These are phyloP conservation scores for Ustilago xerochloae DNA, from an alignment of 1,284 basidiomycete genomes.

Conservation along the genomic window DNA sequence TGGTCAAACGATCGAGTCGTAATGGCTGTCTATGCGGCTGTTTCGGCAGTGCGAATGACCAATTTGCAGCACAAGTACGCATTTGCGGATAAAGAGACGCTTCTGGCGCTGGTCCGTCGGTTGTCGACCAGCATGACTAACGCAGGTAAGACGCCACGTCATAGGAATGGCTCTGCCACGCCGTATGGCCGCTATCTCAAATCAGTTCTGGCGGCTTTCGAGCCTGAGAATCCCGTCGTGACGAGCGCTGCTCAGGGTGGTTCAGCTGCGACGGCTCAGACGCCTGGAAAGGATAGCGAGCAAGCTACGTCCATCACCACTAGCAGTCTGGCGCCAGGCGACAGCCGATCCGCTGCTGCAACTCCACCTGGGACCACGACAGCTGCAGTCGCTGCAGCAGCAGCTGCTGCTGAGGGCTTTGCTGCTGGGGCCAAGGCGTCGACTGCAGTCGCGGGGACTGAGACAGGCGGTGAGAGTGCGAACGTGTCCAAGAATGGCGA, in stretches of 20 bases:
- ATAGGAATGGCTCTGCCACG: slow-evolving; percentile 58
- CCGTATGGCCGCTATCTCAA: slow-evolving; percentile 57
- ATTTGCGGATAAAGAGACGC: slow-evolving; percentile 48
- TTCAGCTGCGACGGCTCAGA: slow-evolving; percentile 14
- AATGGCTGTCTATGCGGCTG: slow-evolving; percentile 59
- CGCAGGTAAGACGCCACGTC: slow-evolving; percentile 57
- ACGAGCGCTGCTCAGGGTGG: not conserved
- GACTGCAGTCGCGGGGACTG: not conserved
- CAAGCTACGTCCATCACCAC: slow-evolving; percentile 40
- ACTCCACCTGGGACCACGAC: slow-evolving; percentile 12
- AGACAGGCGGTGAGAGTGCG: not conserved
- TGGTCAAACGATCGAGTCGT: slow-evolving; percentile 57
- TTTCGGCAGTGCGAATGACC: slow-evolving; percentile 56
- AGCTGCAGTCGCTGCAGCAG: not conserved
- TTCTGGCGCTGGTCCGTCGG: slow-evolving; percentile 41
- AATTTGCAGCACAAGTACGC: slow-evolving; percentile 53
- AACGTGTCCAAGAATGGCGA: not conserved
- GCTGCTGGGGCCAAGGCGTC: not conserved
- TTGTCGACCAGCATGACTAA: slow-evolving; percentile 45
- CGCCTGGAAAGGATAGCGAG: slow-evolving; percentile 43
- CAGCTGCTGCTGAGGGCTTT: not conserved
- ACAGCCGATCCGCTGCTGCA: slow-evolving; percentile 39
- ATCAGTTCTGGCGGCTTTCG: slow-evolving; percentile 47
- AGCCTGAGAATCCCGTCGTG: slow-evolving; percentile 24
- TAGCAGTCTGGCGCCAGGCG: slow-evolving; percentile 43